Evolutionary conservation across 108 stramenopile species (phyloP).

Genomic region (Bacterosira constricta): DNA sequence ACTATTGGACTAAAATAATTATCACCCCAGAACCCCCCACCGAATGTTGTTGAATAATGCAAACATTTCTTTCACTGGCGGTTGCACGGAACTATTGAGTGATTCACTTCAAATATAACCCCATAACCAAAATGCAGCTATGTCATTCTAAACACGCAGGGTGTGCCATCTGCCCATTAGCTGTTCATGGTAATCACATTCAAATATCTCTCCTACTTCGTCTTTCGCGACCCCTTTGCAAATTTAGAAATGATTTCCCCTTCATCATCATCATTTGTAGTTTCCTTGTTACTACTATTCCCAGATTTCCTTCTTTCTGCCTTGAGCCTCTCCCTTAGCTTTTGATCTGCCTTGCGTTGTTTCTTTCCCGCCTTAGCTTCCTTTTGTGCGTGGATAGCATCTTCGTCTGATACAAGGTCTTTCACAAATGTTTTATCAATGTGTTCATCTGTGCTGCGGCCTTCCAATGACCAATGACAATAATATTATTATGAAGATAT

Average conservation of each 20-base stretch:
- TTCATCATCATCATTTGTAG: conserved; percentile 39
- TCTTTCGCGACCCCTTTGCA: conserved; percentile 41
- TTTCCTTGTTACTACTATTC: conserved; percentile 7
- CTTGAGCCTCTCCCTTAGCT: conserved; percentile 44
- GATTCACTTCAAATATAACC: too few species aligned
- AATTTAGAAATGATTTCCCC: conserved; percentile 32
- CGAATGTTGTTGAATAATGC: too few species aligned
- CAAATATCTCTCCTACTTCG: too few species aligned
- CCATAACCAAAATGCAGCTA: not conserved
- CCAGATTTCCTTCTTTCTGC: conserved; percentile 33
- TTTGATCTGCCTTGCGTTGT: conserved; percentile 45
- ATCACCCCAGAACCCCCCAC: too few species aligned
- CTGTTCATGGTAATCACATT: too few species aligned
- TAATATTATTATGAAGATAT: too few species aligned
- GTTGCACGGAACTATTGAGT: too few species aligned
- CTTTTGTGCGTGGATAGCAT: conserved; percentile 37
- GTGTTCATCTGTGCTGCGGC: conserved; percentile 49
- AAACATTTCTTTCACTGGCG: too few species aligned
- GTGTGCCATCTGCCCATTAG: not conserved
- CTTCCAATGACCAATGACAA: not conserved
- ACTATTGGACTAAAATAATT: too few species aligned
- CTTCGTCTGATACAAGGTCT: conserved; percentile 46
- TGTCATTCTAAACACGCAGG: not conserved
- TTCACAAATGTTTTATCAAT: conserved; percentile 48
- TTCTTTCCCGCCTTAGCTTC: conserved; percentile 46